phyloP scores from a whole-genome alignment of 441 rosid genomes.

The Oxalis stricta region DNA sequence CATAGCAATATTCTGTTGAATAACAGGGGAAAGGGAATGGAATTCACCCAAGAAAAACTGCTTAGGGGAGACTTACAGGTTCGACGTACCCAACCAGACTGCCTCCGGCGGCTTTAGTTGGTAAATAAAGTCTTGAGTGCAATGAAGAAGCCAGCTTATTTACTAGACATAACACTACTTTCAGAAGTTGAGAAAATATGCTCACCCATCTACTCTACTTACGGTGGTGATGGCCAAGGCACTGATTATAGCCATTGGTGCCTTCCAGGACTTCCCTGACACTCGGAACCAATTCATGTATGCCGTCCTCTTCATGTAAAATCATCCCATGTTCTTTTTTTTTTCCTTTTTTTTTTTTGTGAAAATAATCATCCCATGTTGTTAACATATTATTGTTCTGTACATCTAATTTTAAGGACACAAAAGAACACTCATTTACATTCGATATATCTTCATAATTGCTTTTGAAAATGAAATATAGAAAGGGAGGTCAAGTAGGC shows the following conservation, averaged over 20 bases:
- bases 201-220: slow-evolving; percentile 50
- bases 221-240: slow-evolving; percentile 23
- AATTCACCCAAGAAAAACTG: slow-evolving; percentile 36
- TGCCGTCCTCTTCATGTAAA: slow-evolving; percentile 55
- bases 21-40: slow-evolving; percentile 49
- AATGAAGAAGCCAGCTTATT: slow-evolving; percentile 35
- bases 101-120: slow-evolving; percentile 33
- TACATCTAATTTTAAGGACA: slow-evolving; percentile 8
- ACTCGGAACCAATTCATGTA: slow-evolving; percentile 67
- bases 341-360: slow-evolving; percentile 1
- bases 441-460: slow-evolving; percentile 6
- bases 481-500: too few species aligned
- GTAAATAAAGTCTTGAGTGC: slow-evolving; percentile 30
- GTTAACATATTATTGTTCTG: background rate
- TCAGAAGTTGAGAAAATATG: slow-evolving; percentile 60
- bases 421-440: slow-evolving; percentile 7
- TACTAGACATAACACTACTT: slow-evolving; percentile 49
- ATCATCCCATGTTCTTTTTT: background rate
- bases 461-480: slow-evolving; percentile 21
- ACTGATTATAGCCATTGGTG: slow-evolving; percentile 67
- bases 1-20: background rate
- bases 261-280: slow-evolving; percentile 70
- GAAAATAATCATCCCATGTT: background rate
- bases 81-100: slow-evolving; percentile 41
- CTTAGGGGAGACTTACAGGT: slow-evolving; percentile 33